These are phyloP conservation scores for Viridothelium virens DNA, from an alignment of 495 filamentous ascomycete species.

Conservation along the genomic window DNA sequence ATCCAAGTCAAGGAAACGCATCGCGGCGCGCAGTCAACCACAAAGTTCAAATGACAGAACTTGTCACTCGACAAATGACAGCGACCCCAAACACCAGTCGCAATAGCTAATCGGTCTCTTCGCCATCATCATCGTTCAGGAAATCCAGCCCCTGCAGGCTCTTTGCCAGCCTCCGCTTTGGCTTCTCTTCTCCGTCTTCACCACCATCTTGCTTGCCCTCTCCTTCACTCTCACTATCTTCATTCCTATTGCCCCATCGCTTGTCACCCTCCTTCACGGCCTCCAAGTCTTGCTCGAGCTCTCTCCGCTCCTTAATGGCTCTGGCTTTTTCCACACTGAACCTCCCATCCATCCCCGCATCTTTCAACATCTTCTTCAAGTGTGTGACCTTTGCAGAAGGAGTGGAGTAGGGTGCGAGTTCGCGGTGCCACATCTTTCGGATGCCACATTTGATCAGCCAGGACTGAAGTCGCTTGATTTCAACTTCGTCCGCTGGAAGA, in stretches of 20 bases:
- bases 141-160: constrained; percentile 46
- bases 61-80: background rate
- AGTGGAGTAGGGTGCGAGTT: constrained; percentile 68
- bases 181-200: constrained; percentile 37
- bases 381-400: constrained; percentile 74
- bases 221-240: constrained; percentile 39
- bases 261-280: constrained; percentile 70
- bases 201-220: constrained; percentile 35
- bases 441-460: constrained; percentile 89
- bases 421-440: constrained; percentile 81
- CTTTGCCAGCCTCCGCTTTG: constrained; percentile 24
- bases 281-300: constrained; percentile 74
- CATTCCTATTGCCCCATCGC: constrained; percentile 57
- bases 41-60: background rate
- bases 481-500: constrained; percentile 57
- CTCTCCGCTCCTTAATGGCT: constrained; percentile 76
- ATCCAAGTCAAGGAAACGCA: too few species aligned
- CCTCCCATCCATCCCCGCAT: constrained; percentile 78
- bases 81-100: constrained; percentile 1
- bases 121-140: constrained; percentile 42
- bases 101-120: constrained; percentile 43
- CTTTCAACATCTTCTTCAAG: constrained; percentile 65
- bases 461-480: constrained; percentile 85
- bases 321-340: constrained; percentile 76
- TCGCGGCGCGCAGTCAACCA: background rate